A percentile compares a stretch with the other conserved stretches of the same genome.
Evolutionary conservation across 805 yeast species (phyloP).

Genomic region (Dipodascus geniculatus): DNA sequence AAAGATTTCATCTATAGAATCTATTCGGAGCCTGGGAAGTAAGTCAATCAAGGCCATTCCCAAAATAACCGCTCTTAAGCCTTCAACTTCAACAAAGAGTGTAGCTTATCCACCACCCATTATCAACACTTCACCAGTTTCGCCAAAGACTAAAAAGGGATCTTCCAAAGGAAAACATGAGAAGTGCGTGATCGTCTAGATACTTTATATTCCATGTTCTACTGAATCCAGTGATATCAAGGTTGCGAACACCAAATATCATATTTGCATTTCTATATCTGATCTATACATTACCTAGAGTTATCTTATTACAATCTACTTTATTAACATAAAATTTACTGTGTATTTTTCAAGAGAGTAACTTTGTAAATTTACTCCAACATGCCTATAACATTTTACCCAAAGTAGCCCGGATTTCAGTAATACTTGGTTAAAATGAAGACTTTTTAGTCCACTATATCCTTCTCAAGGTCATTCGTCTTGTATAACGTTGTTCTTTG

Average conservation of each 20-base stretch:
- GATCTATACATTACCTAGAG: not conserved
- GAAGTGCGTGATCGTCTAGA: not conserved
- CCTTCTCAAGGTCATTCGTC: not conserved
- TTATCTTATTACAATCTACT: not conserved
- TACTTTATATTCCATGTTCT: not conserved
- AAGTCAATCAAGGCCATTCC: not conserved
- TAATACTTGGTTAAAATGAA: too few relatives aligned
- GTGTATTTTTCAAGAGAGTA: too few relatives aligned
- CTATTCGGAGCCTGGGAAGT: not conserved
- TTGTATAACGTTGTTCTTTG: not conserved
- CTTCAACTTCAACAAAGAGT: not conserved
- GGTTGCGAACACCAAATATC: not conserved
- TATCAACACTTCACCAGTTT: not conserved
- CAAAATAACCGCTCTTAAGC: not conserved
- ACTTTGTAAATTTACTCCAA: too few relatives aligned
- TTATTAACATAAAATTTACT: too few relatives aligned
- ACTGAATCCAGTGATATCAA: not conserved
- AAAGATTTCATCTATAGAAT: not conserved
- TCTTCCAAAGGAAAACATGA: not conserved
- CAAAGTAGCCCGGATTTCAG: too few relatives aligned
- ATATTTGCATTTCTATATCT: not conserved
- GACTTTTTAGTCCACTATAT: too few relatives aligned
- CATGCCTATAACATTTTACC: too few relatives aligned
- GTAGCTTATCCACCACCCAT: not conserved
- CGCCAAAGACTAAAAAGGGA: not conserved